These are phyloP conservation scores for Capsicum chinense DNA, from an alignment of 257 asterid genomes.

Conservation along the genomic window DNA sequence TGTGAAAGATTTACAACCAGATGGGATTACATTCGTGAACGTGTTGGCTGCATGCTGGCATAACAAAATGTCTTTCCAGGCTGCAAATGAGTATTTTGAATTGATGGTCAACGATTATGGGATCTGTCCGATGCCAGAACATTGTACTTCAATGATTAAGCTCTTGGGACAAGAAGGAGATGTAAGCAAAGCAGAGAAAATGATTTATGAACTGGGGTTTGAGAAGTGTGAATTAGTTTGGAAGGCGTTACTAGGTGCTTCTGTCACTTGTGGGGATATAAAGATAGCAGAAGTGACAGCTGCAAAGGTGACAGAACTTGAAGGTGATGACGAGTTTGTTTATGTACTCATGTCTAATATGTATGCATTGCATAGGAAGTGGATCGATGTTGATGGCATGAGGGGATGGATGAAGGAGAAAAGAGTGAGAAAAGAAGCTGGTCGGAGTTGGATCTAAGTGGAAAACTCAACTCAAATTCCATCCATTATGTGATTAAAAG, in stretches of 20 bases:
- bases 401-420: conserved; percentile 67
- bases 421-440: conserved; percentile 57
- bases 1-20: conserved; percentile 50
- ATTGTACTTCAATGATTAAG: conserved; percentile 68
- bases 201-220: conserved; percentile 56
- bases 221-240: conserved; percentile 58
- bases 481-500: not conserved
- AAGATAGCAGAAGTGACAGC: conserved; percentile 62
- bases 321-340: conserved; percentile 54
- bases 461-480: conserved; percentile 27
- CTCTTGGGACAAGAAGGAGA: conserved; percentile 72
- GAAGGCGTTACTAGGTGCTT: conserved; percentile 68
- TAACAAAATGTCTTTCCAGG: conserved; percentile 39
- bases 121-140: conserved; percentile 67
- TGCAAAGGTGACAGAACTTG: conserved; percentile 56
- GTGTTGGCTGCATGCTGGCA: conserved; percentile 77
- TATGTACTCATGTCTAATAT: conserved; percentile 64
- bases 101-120: conserved; percentile 46
- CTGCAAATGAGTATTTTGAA: conserved; percentile 49
- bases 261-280: conserved; percentile 51
- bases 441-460: conserved; percentile 65
- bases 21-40: conserved; percentile 71
- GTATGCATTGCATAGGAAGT: conserved; percentile 53
- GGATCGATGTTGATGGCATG: conserved; percentile 56
- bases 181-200: conserved; percentile 50